phyloP scores from a whole-genome alignment of 2,329 filamentous ascomycete genomes.

The Truncatella angustata region DNA sequence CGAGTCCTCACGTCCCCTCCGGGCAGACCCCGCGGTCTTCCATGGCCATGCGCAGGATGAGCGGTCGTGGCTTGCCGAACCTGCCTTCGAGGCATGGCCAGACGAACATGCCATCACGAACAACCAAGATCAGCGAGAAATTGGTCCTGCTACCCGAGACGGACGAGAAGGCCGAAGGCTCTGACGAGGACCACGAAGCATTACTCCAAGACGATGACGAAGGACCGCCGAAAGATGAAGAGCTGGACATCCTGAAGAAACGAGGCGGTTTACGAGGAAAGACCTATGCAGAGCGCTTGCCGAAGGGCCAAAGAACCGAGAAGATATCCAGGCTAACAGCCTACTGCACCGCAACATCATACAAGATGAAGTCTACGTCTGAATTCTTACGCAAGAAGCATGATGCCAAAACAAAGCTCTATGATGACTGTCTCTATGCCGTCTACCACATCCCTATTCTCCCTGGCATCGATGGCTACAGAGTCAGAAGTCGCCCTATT shows the following conservation, averaged over 20 bases:
- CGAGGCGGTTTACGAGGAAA: slow-evolving; percentile 68
- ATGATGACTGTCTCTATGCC: slow-evolving; percentile 95
- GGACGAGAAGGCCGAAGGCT: slow-evolving; percentile 57
- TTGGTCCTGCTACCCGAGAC: slow-evolving; percentile 92
- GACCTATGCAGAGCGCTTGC: slow-evolving; percentile 89
- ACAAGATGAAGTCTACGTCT: slow-evolving; percentile 84
- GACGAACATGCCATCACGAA: slow-evolving; percentile 73
- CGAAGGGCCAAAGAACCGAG: slow-evolving; percentile 82
- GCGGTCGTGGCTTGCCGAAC: slow-evolving; percentile 43
- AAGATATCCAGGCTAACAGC: slow-evolving; percentile 89
- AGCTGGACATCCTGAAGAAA: slow-evolving; percentile 62
- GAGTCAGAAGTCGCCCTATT: slow-evolving; percentile 85
- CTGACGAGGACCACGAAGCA: slow-evolving; percentile 50
- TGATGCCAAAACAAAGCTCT: slow-evolving; percentile 89
- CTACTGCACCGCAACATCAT: slow-evolving; percentile 93
- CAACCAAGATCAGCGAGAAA: slow-evolving; percentile 94
- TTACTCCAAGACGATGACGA: slow-evolving; percentile 41
- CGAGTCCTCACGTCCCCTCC: slow-evolving; percentile 69
- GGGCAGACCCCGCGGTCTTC: slow-evolving; percentile 44
- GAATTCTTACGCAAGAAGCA: slow-evolving; percentile 86
- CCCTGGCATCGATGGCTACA: slow-evolving; percentile 81
- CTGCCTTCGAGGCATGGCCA: slow-evolving; percentile 45
- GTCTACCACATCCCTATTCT: slow-evolving; percentile 92
- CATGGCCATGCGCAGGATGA: slow-evolving; percentile 41
- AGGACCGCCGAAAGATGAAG: slow-evolving; percentile 66